Evolutionary conservation across 352 stramenopile species (phyloP).

Genomic region (Globisporangium okanoganense): DNA sequence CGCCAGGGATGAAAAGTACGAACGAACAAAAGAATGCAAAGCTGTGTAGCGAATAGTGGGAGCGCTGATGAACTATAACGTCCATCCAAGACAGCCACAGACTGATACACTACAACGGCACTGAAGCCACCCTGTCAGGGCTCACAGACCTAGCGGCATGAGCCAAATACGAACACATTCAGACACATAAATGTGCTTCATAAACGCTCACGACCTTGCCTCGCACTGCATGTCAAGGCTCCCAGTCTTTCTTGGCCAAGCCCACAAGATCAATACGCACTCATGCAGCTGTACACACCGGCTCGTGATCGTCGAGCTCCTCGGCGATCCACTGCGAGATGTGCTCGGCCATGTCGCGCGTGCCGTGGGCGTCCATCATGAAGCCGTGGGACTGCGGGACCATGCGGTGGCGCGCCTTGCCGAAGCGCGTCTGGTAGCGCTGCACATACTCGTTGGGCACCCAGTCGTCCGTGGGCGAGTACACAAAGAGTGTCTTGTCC

Average conservation of each 20-base stretch:
- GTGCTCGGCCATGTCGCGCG: slow-evolving; percentile 58
- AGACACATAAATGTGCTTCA: too few relatives aligned
- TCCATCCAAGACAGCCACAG: too few relatives aligned
- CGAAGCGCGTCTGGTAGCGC: slow-evolving; percentile 47
- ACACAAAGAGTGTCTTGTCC: slow-evolving; percentile 62
- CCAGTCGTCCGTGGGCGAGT: slow-evolving; percentile 65
- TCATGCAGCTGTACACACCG: neutral
- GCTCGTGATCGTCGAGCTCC: slow-evolving; percentile 13
- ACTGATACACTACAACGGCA: too few relatives aligned
- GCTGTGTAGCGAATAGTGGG: too few relatives aligned
- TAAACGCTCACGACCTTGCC: too few relatives aligned
- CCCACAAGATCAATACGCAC: neutral
- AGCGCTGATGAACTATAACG: too few relatives aligned
- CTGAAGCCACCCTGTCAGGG: too few relatives aligned
- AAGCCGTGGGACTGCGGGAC: slow-evolving; percentile 66
- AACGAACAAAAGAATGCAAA: too few relatives aligned
- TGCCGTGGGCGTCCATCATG: slow-evolving; percentile 68
- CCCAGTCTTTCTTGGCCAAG: neutral
- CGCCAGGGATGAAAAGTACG: too few relatives aligned
- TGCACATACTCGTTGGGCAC: slow-evolving; percentile 57
- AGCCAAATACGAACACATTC: too few relatives aligned
- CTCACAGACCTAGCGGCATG: too few relatives aligned
- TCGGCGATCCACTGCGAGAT: slow-evolving; percentile 57
- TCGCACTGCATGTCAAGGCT: neutral
- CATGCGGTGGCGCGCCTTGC: slow-evolving; percentile 38